Conservation (phyloP, 1,284 basidiomycete species). For the Cutaneotrichosporon mucoides region DNA sequence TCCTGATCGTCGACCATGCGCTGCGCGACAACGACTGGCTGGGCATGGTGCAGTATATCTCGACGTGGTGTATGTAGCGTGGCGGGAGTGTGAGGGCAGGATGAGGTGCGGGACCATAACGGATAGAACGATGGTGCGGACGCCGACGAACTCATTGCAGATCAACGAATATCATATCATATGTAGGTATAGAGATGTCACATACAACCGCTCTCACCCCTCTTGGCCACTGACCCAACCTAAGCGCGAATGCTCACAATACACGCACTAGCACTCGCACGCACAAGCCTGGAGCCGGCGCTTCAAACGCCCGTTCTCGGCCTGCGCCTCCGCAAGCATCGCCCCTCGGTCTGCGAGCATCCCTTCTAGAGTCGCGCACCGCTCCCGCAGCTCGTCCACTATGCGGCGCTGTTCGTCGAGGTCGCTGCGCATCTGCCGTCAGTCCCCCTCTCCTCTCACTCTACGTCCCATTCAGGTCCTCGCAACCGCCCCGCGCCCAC, state of each 20-base stretch:
- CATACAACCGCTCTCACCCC: too few relatives aligned
- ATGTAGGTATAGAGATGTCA: too few relatives aligned
- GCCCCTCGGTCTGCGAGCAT: not conserved
- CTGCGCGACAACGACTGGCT: not conserved
- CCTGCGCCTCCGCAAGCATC: not conserved
- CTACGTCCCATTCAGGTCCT: too few relatives aligned
- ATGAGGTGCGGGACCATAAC: too few relatives aligned
- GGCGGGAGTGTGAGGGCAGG: too few relatives aligned
- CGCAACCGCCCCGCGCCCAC: too few relatives aligned
- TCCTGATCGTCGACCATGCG: not conserved
- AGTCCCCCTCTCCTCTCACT: not conserved
- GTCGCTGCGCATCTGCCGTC: conserved; percentile 10
- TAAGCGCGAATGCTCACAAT: too few relatives aligned
- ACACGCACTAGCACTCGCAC: not conserved
- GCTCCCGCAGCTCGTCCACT: not conserved
- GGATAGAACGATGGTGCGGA: too few relatives aligned
- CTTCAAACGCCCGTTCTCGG: conserved; percentile 1
- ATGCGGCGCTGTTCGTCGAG: conserved; percentile 5
- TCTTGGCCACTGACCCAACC: too few relatives aligned
- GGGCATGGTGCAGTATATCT: not conserved
- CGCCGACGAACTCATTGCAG: too few relatives aligned
- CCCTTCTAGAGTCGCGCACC: not conserved
- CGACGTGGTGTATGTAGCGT: conserved; percentile 1
- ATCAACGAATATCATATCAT: too few relatives aligned
- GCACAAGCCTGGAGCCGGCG: not conserved